Percentiles rank a stretch among this genome's conserved stretches.
These are phyloP conservation scores for Hyphodiscus sp. DNA, from an alignment of 2,329 filamentous ascomycete species.

Conservation along the genomic window DNA sequence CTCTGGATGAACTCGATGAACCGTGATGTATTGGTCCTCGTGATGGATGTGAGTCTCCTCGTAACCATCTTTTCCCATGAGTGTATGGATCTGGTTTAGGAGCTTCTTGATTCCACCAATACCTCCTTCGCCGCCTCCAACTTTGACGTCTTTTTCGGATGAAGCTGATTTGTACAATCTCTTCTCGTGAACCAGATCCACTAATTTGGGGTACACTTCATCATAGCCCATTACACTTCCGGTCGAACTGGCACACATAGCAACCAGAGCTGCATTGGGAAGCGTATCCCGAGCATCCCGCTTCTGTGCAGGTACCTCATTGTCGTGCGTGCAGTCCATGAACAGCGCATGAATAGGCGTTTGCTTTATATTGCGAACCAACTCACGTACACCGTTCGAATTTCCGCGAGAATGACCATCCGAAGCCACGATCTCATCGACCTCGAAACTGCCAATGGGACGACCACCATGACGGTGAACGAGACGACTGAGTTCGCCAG, in stretches of 20 bases:
- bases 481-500: constrained; percentile 82
- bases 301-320: constrained; percentile 93
- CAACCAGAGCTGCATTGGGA: constrained; percentile 86
- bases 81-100: constrained; percentile 86
- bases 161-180: constrained; percentile 74
- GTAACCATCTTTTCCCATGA: constrained; percentile 94
- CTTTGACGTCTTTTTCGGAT: constrained; percentile 56
- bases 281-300: constrained; percentile 89
- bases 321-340: constrained; percentile 99
- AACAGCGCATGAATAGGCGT: constrained; percentile 88
- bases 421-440: constrained; percentile 67
- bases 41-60: constrained; percentile 96
- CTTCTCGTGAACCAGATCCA: constrained; percentile 90
- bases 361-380: constrained; percentile 76
- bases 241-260: constrained; percentile 90
- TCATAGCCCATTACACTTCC: constrained; percentile 98
- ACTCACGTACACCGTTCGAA: constrained; percentile 31
- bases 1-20: constrained; percentile 88
- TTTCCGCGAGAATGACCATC: constrained; percentile 28
- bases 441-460: constrained; percentile 93
- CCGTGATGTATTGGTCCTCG: constrained; percentile 91
- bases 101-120: constrained; percentile 90
- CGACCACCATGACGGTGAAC: constrained; percentile 91
- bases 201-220: constrained; percentile 85
- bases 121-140: constrained; percentile 68